A percentile compares a stretch with the other conserved stretches of the same genome.
Conservation (phyloP, 192 early-diverging fungal species). For the Coemansia javaensis region DNA sequence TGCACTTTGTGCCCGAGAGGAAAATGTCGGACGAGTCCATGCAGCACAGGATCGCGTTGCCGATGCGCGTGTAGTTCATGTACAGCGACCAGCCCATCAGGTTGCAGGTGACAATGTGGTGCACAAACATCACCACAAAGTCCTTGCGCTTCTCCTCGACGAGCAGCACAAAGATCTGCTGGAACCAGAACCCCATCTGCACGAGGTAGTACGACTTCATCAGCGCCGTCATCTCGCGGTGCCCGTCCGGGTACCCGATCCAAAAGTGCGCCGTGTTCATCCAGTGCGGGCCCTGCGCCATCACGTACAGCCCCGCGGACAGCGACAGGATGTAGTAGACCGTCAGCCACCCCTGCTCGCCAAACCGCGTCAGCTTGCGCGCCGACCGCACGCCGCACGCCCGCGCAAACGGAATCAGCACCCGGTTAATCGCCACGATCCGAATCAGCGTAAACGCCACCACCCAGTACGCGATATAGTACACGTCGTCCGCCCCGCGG, state of each 20-base stretch:
- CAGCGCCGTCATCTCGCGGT: slow-evolving; percentile 49
- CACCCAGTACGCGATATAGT: slow-evolving; percentile 59
- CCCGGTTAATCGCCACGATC: slow-evolving; percentile 33
- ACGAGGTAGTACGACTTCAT: slow-evolving; percentile 72
- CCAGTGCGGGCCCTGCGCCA: slow-evolving; percentile 68
- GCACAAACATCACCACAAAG: slow-evolving; percentile 63
- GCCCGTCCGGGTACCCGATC: slow-evolving; percentile 63
- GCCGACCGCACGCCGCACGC: slow-evolving; percentile 29
- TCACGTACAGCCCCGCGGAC: slow-evolving; percentile 60
- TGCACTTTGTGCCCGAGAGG: slow-evolving; percentile 68
- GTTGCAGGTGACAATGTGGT: slow-evolving; percentile 72
- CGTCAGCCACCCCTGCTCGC: slow-evolving; percentile 68
- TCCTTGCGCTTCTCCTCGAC: slow-evolving; percentile 73
- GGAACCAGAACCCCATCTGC: slow-evolving; percentile 74
- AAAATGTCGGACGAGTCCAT: slow-evolving; percentile 81
- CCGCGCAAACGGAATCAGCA: slow-evolving; percentile 34
- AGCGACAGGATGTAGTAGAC: slow-evolving; percentile 63
- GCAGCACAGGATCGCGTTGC: slow-evolving; percentile 70
- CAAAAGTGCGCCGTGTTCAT: slow-evolving; percentile 65
- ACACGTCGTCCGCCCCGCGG: slow-evolving; percentile 32
- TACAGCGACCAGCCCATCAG: slow-evolving; percentile 63
- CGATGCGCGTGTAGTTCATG: slow-evolving; percentile 68
- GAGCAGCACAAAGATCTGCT: slow-evolving; percentile 70
- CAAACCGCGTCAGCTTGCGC: slow-evolving; percentile 54
- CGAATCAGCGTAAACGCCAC: slow-evolving; percentile 67